Evolutionary conservation across 768 basidiomycete genomes (phyloP).

Genomic region (Suillus subaureus): DNA sequence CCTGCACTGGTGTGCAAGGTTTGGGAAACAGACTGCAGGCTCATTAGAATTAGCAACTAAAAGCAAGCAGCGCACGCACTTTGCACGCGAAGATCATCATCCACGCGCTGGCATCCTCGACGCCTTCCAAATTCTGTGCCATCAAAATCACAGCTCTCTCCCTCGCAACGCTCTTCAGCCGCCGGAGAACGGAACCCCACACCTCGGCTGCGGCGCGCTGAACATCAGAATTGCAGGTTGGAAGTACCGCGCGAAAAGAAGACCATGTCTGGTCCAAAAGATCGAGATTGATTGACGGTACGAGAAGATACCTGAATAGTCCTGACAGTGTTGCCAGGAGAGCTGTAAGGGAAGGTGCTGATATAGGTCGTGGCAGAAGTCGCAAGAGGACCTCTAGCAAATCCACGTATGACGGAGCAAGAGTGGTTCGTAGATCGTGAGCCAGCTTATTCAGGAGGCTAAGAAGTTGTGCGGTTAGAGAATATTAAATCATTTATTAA

Average conservation of each 20-base stretch:
- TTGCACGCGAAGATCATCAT: constrained; percentile 79
- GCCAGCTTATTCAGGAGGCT: constrained; percentile 79
- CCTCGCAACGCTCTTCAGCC: constrained; percentile 63
- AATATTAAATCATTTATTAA: constrained; percentile 7
- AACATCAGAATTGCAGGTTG: constrained; percentile 67
- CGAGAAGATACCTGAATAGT: constrained; percentile 72
- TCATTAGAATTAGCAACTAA: constrained; percentile 2
- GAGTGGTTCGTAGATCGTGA: constrained; percentile 79
- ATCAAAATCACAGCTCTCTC: constrained; percentile 60
- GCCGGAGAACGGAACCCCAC: constrained; percentile 78
- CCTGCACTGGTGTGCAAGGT: constrained; percentile 77
- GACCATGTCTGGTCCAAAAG: constrained; percentile 65
- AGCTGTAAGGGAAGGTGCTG: constrained; percentile 58
- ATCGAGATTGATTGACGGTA: constrained; percentile 58
- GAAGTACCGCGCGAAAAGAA: constrained; percentile 49
- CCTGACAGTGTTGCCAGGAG: constrained; percentile 70
- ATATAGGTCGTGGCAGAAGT: constrained; percentile 59
- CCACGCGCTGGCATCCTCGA: constrained; percentile 74
- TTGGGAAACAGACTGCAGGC: constrained; percentile 71
- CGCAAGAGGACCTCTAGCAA: constrained; percentile 57
- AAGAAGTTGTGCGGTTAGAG: constrained; percentile 13
- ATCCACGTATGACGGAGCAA: constrained; percentile 61
- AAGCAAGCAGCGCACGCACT: constrained; percentile 36
- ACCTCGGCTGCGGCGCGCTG: constrained; percentile 83
- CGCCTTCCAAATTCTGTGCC: constrained; percentile 46